Conservation (phyloP, 2,329 filamentous ascomycete species). For the Phialemoniopsis sp. region DNA sequence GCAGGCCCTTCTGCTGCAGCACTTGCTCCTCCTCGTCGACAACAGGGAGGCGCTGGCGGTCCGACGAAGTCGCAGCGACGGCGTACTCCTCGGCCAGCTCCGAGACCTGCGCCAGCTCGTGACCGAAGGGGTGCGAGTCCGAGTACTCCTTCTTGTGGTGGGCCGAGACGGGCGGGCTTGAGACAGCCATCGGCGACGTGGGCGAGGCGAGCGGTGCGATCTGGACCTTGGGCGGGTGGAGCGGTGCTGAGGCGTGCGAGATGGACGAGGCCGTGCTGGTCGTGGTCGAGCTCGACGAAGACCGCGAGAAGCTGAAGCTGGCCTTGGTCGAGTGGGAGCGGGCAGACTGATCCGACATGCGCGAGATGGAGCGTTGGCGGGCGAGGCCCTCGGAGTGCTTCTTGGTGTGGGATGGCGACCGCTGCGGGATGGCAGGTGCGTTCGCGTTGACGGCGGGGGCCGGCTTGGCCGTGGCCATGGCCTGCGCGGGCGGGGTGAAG, state of each 20-base stretch:
- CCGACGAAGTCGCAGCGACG: constrained; percentile 34
- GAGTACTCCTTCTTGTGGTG: constrained; percentile 31
- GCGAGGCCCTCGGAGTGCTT: constrained; percentile 70
- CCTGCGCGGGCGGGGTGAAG: constrained; percentile 42
- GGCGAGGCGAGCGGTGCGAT: constrained; percentile 16
- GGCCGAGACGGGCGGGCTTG: constrained; percentile 22
- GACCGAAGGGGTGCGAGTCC: constrained; percentile 71
- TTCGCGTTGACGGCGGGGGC: constrained; percentile 31
- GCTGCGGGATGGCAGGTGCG: constrained; percentile 68
- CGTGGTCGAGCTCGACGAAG: constrained; percentile 51
- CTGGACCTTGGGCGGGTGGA: constrained; percentile 18
- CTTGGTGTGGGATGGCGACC: constrained; percentile 86
- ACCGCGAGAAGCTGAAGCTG: constrained; percentile 52
- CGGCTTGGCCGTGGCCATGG: constrained; percentile 36
- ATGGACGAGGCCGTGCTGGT: constrained; percentile 35
- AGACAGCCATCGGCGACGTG: constrained; percentile 19
- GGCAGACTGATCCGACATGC: constrained; percentile 50
- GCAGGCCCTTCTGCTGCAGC: constrained; percentile 65
- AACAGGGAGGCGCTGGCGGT: constrained; percentile 20
- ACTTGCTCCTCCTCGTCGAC: constrained; percentile 71
- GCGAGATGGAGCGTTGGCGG: constrained; percentile 34
- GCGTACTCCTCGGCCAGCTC: constrained; percentile 90
- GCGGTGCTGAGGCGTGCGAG: constrained; percentile 29
- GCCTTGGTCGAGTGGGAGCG: constrained; percentile 51
- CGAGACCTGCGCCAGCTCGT: constrained; percentile 86